Evolutionary conservation across 352 stramenopile genomes (phyloP), one percentile per base, ranked within the genome.

Genomic region (Plasmopara viticola): DNA sequence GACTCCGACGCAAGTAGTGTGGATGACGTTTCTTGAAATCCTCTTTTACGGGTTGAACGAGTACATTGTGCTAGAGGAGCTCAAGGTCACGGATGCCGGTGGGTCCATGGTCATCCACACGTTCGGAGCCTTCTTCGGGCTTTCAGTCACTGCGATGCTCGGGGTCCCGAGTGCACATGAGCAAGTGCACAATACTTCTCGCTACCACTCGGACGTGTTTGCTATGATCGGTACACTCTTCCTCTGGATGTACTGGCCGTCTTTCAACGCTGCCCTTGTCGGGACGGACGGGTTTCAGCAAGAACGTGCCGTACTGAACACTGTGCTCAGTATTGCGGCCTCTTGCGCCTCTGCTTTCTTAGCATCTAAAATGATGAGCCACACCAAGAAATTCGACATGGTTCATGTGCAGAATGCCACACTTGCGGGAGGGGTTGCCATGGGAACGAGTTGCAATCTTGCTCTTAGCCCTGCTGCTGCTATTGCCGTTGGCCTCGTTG

Each of bases 221-320:
- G 68, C 85, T 5, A 84, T 95, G 66, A 86, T 95, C 58, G 85
- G 85, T 6, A 92, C 85, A 28, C 72, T 90, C 12, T 84, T 94
- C 48, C 58, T 93, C 35, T 95, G 85, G 85, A 87, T 92, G 62
- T 95, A 84, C 59, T 95, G 85, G 85, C 83, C 85, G 17, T 87
- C 69, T 6, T 95, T 95, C 70, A 90, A 93, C 44, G 66, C 73
- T 1, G 83, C 83, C 18, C 61, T 90, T 8, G 81, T 88, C 25
- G 66, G 62, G 7, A 53, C 54, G 0, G 64, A 76, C 1, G 72
- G 66, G 6, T 87, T 82, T 48, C 77, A 84, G 39, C 75, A 95
- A 48, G 71, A 88, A 17, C 71, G 68, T 9, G 83, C 72, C 9
- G 54, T 94, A 29, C 70, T 94, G 52, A 81, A 90, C 64, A 95